phyloP scores from a whole-genome alignment of 139 green algal genomes.

The Asterochloris sp. region DNA sequence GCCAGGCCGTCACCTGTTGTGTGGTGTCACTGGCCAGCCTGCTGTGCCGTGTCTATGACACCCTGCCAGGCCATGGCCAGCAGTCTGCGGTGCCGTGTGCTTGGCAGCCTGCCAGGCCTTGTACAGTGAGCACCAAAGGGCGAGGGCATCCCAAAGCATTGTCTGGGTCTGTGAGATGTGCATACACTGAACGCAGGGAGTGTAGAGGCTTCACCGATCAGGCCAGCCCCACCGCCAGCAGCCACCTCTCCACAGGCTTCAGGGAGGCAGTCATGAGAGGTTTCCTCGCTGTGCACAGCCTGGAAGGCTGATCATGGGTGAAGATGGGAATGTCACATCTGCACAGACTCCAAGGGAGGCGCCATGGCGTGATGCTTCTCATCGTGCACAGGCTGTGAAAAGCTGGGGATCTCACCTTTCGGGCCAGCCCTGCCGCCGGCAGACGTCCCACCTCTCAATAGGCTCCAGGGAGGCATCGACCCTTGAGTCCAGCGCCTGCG shows the following conservation, averaged over 20 bases:
- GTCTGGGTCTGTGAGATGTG: too few relatives aligned
- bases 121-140: too few relatives aligned
- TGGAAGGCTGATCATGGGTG: background rate
- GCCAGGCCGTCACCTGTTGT: too few relatives aligned
- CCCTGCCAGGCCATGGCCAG: too few relatives aligned
- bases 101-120: too few relatives aligned
- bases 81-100: too few relatives aligned
- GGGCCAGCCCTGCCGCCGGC: conserved; percentile 25
- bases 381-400: background rate
- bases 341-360: background rate
- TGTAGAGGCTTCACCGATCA: too few relatives aligned
- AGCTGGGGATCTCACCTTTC: conserved; percentile 21
- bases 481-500: background rate
- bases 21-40: too few relatives aligned
- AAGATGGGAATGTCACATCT: background rate
- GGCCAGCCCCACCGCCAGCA: too few relatives aligned
- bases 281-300: background rate
- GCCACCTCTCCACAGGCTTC: background rate
- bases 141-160: too few relatives aligned
- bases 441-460: conserved; percentile 35
- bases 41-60: too few relatives aligned
- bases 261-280: background rate
- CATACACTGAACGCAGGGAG: too few relatives aligned
- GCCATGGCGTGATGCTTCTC: background rate
- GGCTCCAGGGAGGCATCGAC: conserved; percentile 5